phyloP scores from a whole-genome alignment of 2,329 filamentous ascomycete species.

The Paracamarosporium sp. region DNA sequence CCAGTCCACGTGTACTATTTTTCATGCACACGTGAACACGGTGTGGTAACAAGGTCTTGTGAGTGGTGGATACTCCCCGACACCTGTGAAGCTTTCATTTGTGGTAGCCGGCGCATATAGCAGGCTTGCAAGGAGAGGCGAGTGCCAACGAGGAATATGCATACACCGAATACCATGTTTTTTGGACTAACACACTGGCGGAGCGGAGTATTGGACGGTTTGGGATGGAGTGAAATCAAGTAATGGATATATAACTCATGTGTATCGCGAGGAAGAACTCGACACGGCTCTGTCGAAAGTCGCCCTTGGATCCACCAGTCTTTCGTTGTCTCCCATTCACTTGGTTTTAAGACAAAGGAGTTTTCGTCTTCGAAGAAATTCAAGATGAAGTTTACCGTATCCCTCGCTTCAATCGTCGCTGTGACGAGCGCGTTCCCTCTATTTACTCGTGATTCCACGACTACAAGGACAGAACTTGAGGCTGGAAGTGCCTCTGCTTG shows the following conservation, averaged over 20 bases:
- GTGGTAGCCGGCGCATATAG: background rate
- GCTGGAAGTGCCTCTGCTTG: constrained; percentile 23
- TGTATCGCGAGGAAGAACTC: background rate
- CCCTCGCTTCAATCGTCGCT: background rate
- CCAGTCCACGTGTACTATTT: background rate
- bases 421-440: constrained; percentile 3
- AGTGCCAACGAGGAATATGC: background rate
- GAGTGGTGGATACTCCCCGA: background rate
- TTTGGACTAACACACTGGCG: background rate
- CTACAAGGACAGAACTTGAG: constrained; percentile 30
- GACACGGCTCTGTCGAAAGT: background rate
- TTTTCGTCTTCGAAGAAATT: background rate
- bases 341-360: background rate
- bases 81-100: background rate
- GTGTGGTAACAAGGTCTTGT: background rate
- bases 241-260: background rate
- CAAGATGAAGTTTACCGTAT: constrained; percentile 6
- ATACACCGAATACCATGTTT: background rate
- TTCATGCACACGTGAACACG: background rate
- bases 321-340: constrained; percentile 3
- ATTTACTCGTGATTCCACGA: background rate
- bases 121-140: constrained; percentile 1
- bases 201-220: constrained; percentile 2
- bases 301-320: background rate
- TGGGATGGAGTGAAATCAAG: background rate